Percentiles rank a stretch among this genome's conserved stretches.
Evolutionary conservation across 169 alveolate genomes (phyloP).

Genomic region (Plasmodium inui): DNA sequence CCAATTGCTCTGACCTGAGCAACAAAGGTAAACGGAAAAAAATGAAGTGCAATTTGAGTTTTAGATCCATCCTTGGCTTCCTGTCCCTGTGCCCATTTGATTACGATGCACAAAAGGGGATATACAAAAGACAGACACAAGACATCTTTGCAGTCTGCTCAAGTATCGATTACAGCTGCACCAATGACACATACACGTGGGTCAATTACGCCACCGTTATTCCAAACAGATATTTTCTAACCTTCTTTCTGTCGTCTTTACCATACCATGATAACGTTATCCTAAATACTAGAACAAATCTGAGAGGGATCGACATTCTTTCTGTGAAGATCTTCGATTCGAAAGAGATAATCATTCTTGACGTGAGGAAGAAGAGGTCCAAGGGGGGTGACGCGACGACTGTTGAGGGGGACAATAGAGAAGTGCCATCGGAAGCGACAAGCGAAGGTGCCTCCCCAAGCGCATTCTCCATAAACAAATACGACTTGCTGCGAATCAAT

Average conservation of each 20-base stretch:
- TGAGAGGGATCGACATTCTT: constrained; percentile 4
- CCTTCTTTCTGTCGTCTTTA: constrained; percentile 10
- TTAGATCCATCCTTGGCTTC: constrained; percentile 42
- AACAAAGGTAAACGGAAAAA: constrained; percentile 21
- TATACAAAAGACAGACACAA: constrained; percentile 16
- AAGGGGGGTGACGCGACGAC: not conserved
- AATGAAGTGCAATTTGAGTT: constrained; percentile 42
- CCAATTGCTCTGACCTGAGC: not conserved
- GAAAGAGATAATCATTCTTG: constrained; percentile 19
- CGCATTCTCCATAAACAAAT: not conserved
- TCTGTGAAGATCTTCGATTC: constrained; percentile 50
- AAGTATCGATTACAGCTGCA: constrained; percentile 43
- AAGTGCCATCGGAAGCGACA: not conserved
- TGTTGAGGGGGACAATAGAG: not conserved
- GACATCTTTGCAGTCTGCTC: constrained; percentile 46
- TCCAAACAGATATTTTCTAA: constrained; percentile 23
- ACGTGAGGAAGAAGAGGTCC: not conserved
- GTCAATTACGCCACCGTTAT: constrained; percentile 40
- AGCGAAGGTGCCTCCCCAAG: not conserved
- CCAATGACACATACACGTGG: constrained; percentile 45
- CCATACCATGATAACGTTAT: constrained; percentile 57
- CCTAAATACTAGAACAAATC: constrained; percentile 27
- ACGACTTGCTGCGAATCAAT: constrained; percentile 30
- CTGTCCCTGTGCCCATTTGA: constrained; percentile 47
- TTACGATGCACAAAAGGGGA: constrained; percentile 6